Evolutionary conservation across 1,284 basidiomycete genomes (phyloP).

Genomic region (Sanghuangporus sanghuang): DNA sequence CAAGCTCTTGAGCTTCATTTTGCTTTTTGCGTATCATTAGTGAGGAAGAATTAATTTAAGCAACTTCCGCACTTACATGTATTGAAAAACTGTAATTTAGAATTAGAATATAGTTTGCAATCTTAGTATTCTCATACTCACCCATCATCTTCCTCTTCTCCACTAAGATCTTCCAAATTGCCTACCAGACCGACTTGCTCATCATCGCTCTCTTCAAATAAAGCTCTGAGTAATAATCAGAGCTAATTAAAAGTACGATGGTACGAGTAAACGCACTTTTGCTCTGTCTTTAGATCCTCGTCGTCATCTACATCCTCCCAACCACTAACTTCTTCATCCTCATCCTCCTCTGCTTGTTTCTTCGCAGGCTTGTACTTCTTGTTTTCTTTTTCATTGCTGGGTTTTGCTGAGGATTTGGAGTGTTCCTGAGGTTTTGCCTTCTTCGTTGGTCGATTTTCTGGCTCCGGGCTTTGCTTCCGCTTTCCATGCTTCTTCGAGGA

Average conservation of each 20-base stretch:
- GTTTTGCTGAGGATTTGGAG: slow-evolving; percentile 24
- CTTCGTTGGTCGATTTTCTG: slow-evolving; percentile 46
- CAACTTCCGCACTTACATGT: slow-evolving; percentile 1
- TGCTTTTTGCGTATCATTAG: slow-evolving; percentile 14
- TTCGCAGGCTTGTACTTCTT: slow-evolving; percentile 26
- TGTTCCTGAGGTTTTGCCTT: slow-evolving; percentile 35
- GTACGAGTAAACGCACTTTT: slow-evolving; percentile 35
- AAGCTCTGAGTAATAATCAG: slow-evolving; percentile 29
- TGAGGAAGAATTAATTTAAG: not conserved
- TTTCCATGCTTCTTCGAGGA: slow-evolving; percentile 62
- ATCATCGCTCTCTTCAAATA: slow-evolving; percentile 48
- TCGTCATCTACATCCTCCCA: slow-evolving; percentile 63
- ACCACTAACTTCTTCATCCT: slow-evolving; percentile 37
- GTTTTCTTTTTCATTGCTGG: slow-evolving; percentile 23
- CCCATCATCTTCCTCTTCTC: slow-evolving; percentile 33
- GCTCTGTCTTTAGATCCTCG: slow-evolving; percentile 35
- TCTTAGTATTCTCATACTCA: slow-evolving; percentile 18
- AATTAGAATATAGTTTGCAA: slow-evolving; percentile 5
- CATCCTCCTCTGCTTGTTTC: slow-evolving; percentile 26
- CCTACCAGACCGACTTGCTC: slow-evolving; percentile 39
- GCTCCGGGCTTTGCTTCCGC: slow-evolving; percentile 51
- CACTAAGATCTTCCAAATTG: slow-evolving; percentile 44
- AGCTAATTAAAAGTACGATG: slow-evolving; percentile 7
- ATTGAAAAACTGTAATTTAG: slow-evolving; percentile 3
- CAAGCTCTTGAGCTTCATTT: slow-evolving; percentile 58